These are phyloP conservation scores for Solanum clarkiae DNA, from an alignment of 257 asterid species.

Conservation along the genomic window DNA sequence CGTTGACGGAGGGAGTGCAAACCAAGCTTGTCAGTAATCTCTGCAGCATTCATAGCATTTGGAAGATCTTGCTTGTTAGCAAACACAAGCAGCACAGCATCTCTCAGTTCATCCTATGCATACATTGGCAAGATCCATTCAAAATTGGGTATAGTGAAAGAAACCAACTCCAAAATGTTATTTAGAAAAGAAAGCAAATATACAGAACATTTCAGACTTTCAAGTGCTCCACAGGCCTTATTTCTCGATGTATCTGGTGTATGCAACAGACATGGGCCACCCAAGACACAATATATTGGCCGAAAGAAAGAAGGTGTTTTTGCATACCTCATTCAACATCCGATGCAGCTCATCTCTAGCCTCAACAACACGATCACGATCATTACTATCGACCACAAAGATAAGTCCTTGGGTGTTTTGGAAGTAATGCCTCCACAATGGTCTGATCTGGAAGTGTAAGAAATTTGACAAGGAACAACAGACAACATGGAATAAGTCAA, in stretches of 20 bases:
- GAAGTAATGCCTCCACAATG: constrained; percentile 82
- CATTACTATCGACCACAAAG: constrained; percentile 76
- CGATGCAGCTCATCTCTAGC: constrained; percentile 83
- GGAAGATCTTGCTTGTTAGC: constrained; percentile 74
- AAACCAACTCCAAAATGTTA: neutral
- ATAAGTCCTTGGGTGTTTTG: constrained; percentile 83
- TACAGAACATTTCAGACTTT: neutral
- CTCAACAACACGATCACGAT: constrained; percentile 81
- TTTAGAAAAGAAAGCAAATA: neutral
- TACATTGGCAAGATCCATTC: neutral
- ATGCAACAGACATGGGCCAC: neutral
- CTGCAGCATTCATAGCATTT: constrained; percentile 68
- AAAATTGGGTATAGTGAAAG: neutral
- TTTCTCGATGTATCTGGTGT: neutral
- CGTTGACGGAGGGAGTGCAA: constrained; percentile 69
- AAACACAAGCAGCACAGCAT: constrained; percentile 61
- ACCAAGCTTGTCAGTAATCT: constrained; percentile 66
- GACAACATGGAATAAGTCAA: neutral
- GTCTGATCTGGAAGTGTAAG: constrained; percentile 48
- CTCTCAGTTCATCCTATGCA: constrained; percentile 47
- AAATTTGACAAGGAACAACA: neutral
- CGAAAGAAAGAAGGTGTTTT: neutral
- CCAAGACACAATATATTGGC: neutral
- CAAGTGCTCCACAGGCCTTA: neutral
- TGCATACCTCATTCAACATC: constrained; percentile 63